phyloP scores from a whole-genome alignment of 2,329 filamentous ascomycete genomes.

The Cladosporium sp. region DNA sequence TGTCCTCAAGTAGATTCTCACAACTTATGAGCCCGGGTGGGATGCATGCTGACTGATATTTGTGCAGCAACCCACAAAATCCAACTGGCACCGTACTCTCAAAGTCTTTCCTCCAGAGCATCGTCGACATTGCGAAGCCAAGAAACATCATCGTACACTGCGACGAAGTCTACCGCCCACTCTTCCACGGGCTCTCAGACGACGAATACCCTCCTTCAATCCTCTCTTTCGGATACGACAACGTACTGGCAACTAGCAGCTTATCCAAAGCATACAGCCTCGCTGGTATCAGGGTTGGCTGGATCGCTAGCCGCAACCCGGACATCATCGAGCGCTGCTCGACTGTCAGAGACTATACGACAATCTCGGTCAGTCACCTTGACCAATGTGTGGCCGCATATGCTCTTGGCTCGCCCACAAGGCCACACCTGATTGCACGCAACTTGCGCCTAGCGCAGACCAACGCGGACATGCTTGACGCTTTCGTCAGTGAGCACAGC shows the following conservation, averaged over 20 bases:
- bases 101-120: slow-evolving; percentile 58
- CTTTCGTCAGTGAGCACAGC: background rate
- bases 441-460: slow-evolving; percentile 4
- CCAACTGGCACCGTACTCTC: slow-evolving; percentile 74
- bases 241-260: slow-evolving; percentile 72
- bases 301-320: slow-evolving; percentile 66
- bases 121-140: slow-evolving; percentile 65
- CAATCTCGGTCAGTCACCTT: slow-evolving; percentile 78
- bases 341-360: slow-evolving; percentile 75
- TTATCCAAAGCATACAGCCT: slow-evolving; percentile 85
- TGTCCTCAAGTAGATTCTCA: slow-evolving; percentile 49
- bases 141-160: slow-evolving; percentile 68
- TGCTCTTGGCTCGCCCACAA: slow-evolving; percentile 70
- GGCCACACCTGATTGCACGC: slow-evolving; percentile 50
- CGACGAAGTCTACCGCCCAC: slow-evolving; percentile 81
- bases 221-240: slow-evolving; percentile 70
- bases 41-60: background rate
- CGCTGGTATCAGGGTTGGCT: slow-evolving; percentile 79
- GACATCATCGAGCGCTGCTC: slow-evolving; percentile 56
- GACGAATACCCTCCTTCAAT: slow-evolving; percentile 65
- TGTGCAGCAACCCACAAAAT: slow-evolving; percentile 69
- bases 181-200: slow-evolving; percentile 64
- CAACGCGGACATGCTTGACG: background rate
- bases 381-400: slow-evolving; percentile 78
- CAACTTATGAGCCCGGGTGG: background rate